Evolutionary conservation across 768 basidiomycete genomes (phyloP), one percentile per base, ranked within the genome.

Genomic region (Termitomyces sp.): DNA sequence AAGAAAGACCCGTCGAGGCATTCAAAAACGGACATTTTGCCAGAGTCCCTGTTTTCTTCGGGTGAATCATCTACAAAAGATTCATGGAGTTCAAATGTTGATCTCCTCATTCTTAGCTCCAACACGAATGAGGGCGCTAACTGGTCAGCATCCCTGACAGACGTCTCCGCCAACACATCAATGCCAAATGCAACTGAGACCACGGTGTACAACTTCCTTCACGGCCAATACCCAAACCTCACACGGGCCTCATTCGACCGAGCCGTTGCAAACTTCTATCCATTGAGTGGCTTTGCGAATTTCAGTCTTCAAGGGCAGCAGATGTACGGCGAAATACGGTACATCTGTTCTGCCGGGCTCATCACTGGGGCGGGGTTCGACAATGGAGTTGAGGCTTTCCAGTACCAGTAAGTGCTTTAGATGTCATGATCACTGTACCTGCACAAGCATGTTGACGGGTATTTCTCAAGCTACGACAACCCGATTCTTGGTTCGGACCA

Each of bases 301-400:
- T 69, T 75, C 33, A 72, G 73, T 55, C 65, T 74, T 8, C 75
- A 76, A 58, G 75, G 70, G 14, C 73, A 76, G 52, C 74, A 75
- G 57, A 77, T 78, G 73, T 78, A 77, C 55, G 77, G 77, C 30
- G 77, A 78, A 55, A 68, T 68, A 51, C 62, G 77, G 43, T 77
- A 74, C 43, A 76, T 78, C 24, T 78, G 77, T 56, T 71, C 72
- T 5, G 74, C 76, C 16, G 61, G 63, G 16, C 61, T 76, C 64
- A 70, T 78, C 49, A 62, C 72, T 0, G 72, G 68, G 10, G 65
- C 68, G 38, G 65, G 54, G 7, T 57, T 58, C 54, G 13, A 57
- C 43, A n/a, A 54, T 2, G 68, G 70, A 10, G 28, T 66, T 13
- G 45, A 55, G 10, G 63, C 72, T 0, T 76, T 67, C 54, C 71